Base-by-base conservation (phyloP, 2,329 filamentous ascomycete species). In the Rachicladosporium sp. region DNA sequence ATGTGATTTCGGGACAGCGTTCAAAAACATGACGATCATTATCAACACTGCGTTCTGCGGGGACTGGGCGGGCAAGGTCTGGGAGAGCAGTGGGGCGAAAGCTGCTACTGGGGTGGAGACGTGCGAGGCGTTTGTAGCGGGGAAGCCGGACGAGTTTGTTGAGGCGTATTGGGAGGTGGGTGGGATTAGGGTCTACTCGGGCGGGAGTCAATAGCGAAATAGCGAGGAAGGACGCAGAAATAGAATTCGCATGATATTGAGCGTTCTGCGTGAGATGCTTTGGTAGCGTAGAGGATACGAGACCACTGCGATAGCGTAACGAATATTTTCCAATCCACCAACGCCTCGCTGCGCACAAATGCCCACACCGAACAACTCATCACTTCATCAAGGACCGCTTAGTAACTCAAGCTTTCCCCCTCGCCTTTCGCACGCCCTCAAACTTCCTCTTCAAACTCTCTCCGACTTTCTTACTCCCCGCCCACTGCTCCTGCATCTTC, bases 21-120 rank as follows among this genome's bases (percentile, higher is more conserved):
- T 95, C 65, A 65, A 66, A 43, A 62, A 80, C 43, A 73, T 93
- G 65, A 74, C 80, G 50, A 77, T 95, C 46, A 74, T 89, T 46
- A 79, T 91, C 60, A 77, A 89, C 62, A 91, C 79, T 1, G 82
- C 82, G 4, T 85, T 93, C 59, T 95, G 88, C 60, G 88, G 88
- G 12, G 75, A 81, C 54, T 94, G 87, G 87, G 87, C 87, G 6
- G 84, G 84, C 15, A 57, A 65, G 32, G 75, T 78, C 29, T 93
- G 82, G 80, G 52, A 54, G 36, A 53, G 58, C 27, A 69, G 78
- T 43, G 69, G 71, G 33, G 88, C 82, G 59, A 62, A 69, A 1
- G 62, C 70, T 31, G 67, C 75, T 9, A 61, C 58, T 9, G 55
- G 54, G 48, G 82, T 76, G 0, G 45, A 61, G 31, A 78, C 76